Base-by-base conservation (phyloP, 352 stramenopile genomes). In the Phytophthora crassamura region DNA sequence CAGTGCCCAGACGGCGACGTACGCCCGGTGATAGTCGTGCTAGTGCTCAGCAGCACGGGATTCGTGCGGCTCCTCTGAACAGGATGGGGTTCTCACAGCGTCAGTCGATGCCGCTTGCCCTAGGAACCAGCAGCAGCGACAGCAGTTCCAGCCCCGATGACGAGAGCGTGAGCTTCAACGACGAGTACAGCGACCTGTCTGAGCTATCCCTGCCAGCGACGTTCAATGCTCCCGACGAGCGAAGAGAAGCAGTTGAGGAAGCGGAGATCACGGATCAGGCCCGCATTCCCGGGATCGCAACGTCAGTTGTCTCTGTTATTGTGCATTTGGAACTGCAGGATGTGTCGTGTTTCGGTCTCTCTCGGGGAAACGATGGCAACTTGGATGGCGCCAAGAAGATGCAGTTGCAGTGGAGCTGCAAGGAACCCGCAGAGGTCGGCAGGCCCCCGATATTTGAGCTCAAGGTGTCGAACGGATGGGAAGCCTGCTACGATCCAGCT, bases 291-390 rank as follows among this genome's bases (percentile, higher is more conserved):
- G 62, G 20, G 53, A 51, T n/a, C 39, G 5, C 48, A 45, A 47
- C 16, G n/a, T n/a, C 42, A 28, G 30, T 57, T 16, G 28, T 79
- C 38, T 86, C 78, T 1, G 72, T 91, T 16, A 58, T 80, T 25
- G 55, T 91, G 16, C 69, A 71, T 51, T 41, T 91, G 10, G 67
- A 88, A 34, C 34, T 87, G 12, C 25, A 64, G 36, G 61, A 87
- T 45, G n/a, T 85, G 4, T 62, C 69, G 6, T 80, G 69, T 30
- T 66, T 89, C n/a, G 76, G 59, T 2, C 60, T 89, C 40, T 53
- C 20, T 53, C 30, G 41, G 16, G 39, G 9, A 7, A 15, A 41
- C 7, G 30, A 51, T 43, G 10, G 15, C 2, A 53, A 18, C 30
- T 12, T 9, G 16, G 38, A 2, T 33, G 36, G 62, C 10, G 18